These are phyloP conservation scores for Cucumis hystrix DNA, from an alignment of 306 rosid species.

Conservation along the genomic window DNA sequence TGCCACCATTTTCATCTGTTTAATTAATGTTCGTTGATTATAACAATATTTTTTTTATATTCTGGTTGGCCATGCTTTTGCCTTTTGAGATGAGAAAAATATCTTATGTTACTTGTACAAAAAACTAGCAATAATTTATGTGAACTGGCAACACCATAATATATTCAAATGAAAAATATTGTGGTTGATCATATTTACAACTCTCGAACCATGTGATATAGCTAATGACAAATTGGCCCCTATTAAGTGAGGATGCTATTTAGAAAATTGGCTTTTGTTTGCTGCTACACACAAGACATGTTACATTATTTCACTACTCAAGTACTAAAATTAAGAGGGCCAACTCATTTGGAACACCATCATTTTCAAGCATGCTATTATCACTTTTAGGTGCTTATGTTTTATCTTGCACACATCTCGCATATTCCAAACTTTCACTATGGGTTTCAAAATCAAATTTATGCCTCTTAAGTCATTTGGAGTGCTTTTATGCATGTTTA, in stretches of 20 bases:
- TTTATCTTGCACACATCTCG: too few relatives aligned
- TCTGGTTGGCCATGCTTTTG: not conserved
- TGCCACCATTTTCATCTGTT: too few relatives aligned
- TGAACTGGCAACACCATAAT: not conserved
- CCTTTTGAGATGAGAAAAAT: not conserved
- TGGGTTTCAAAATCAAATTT: too few relatives aligned
- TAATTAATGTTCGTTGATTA: not conserved
- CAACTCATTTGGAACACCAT: not conserved
- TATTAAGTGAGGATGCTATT: not conserved
- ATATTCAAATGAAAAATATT: not conserved
- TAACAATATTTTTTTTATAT: not conserved
- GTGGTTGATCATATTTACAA: not conserved
- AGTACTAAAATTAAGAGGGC: not conserved
- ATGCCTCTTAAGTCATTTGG: too few relatives aligned
- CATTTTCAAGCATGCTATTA: not conserved
- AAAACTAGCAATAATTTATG: not conserved
- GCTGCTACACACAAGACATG: not conserved
- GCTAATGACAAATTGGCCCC: not conserved
- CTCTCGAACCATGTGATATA: not conserved
- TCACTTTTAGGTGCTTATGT: too few relatives aligned
- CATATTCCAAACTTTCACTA: too few relatives aligned
- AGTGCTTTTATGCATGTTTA: too few relatives aligned
- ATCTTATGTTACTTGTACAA: not conserved
- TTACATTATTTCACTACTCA: not conserved
- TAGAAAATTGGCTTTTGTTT: not conserved